A percentile compares a stretch with the other conserved stretches of the same genome.
Evolutionary conservation across 2,329 filamentous ascomycete species (phyloP).

Genomic region (Graphilbum fragrans): DNA sequence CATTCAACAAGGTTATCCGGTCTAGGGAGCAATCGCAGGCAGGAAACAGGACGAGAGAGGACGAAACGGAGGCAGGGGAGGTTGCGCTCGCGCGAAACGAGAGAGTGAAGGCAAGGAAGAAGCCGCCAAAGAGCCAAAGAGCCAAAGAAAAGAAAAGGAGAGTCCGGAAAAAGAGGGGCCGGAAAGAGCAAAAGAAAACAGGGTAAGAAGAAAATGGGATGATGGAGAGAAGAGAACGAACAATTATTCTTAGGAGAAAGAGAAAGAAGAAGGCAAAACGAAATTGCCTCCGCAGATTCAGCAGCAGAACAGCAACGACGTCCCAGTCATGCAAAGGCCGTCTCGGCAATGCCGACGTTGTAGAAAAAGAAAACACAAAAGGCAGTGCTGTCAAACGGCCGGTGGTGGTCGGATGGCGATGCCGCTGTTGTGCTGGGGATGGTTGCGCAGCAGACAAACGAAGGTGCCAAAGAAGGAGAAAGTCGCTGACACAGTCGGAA

Average conservation of each 20-base stretch:
- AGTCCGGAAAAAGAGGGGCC: conserved; percentile 7
- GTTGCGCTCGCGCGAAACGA: not conserved
- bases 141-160: not conserved
- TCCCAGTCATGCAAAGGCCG: too few species aligned
- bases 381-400: too few species aligned
- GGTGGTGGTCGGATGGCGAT: too few species aligned
- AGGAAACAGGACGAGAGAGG: not conserved
- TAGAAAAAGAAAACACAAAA: too few species aligned
- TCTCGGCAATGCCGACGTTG: too few species aligned
- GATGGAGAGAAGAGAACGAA: conserved; percentile 8
- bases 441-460: too few species aligned
- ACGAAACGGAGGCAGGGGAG: not conserved
- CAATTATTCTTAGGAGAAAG: conserved; percentile 6
- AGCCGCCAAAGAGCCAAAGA: not conserved
- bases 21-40: not conserved
- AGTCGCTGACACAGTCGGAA: too few species aligned
- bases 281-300: not conserved
- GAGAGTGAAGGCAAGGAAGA: not conserved
- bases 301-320: too few species aligned
- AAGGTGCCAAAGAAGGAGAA: too few species aligned
- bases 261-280: not conserved
- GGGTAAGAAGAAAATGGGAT: conserved; percentile 9
- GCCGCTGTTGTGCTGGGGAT: too few species aligned
- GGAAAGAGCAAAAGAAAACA: conserved; percentile 1
- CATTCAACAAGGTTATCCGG: not conserved